Conservation (phyloP, 1,284 basidiomycete species). For the Microbotryum saponariae region DNA sequence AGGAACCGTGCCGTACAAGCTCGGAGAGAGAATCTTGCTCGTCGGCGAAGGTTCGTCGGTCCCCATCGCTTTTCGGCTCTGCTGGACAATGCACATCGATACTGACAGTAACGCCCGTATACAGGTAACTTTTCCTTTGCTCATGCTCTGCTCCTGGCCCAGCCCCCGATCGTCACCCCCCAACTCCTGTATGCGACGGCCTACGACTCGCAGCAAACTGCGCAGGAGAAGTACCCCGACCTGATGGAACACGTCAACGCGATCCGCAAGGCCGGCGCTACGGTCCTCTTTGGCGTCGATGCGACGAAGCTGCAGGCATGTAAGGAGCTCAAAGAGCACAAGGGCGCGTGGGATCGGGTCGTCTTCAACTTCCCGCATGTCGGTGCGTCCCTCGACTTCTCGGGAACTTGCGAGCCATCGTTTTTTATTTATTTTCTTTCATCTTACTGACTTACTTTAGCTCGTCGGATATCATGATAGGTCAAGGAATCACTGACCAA, state of each 20-base stretch:
- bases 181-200: slow-evolving; percentile 73
- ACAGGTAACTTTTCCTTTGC: slow-evolving; percentile 84
- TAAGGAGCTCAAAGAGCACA: slow-evolving; percentile 46
- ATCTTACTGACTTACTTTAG: background rate
- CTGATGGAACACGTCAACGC: slow-evolving; percentile 44
- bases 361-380: slow-evolving; percentile 97
- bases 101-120: background rate
- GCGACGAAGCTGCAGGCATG: slow-evolving; percentile 67
- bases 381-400: slow-evolving; percentile 49
- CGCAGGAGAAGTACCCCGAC: slow-evolving; percentile 78
- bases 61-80: background rate
- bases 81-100: background rate
- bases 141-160: slow-evolving; percentile 56
- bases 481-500: slow-evolving; percentile 88
- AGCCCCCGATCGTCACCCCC: slow-evolving; percentile 48
- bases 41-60: slow-evolving; percentile 64
- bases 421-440: background rate
- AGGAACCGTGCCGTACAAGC: slow-evolving; percentile 56
- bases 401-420: background rate
- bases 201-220: slow-evolving; percentile 71
- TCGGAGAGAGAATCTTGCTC: slow-evolving; percentile 71
- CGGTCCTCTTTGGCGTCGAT: slow-evolving; percentile 76
- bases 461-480: slow-evolving; percentile 44
- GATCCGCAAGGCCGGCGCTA: slow-evolving; percentile 56
- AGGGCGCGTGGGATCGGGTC: slow-evolving; percentile 62